phyloP scores from a whole-genome alignment of 768 basidiomycete genomes.

The Suillus fuscotomentosus region DNA sequence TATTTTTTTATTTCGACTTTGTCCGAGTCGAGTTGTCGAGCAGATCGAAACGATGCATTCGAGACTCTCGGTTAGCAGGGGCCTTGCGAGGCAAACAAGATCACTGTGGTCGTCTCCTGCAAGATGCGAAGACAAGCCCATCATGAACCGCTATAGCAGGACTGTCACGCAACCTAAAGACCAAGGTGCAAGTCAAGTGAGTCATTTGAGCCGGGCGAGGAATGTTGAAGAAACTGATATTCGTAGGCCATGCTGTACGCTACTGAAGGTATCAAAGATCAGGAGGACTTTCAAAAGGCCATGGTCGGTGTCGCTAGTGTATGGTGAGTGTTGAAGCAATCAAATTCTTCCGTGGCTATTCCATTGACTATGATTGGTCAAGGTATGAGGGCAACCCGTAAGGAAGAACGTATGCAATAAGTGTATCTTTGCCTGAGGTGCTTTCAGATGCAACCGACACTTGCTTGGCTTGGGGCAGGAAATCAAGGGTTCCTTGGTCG shows the following conservation, averaged over 20 bases:
- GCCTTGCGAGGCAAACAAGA: slow-evolving; percentile 27
- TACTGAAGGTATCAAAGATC: slow-evolving; percentile 83
- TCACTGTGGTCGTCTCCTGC: slow-evolving; percentile 36
- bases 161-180: slow-evolving; percentile 88
- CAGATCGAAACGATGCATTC: slow-evolving; percentile 19
- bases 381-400: slow-evolving; percentile 99
- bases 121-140: slow-evolving; percentile 38
- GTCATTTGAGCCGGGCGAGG: slow-evolving; percentile 4
- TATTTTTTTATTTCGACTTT: slow-evolving; percentile 9
- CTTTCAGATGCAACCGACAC: slow-evolving; percentile 87
- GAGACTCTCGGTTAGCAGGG: slow-evolving; percentile 11
- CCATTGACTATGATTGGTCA: slow-evolving; percentile 12
- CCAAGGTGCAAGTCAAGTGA: slow-evolving; percentile 92
- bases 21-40: slow-evolving; percentile 8
- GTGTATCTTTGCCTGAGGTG: slow-evolving; percentile 1
- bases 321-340: slow-evolving; percentile 58
- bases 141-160: slow-evolving; percentile 74
- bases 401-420: slow-evolving; percentile 30
- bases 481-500: slow-evolving; percentile 75
- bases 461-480: slow-evolving; percentile 85
- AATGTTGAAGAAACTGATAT: background rate
- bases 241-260: slow-evolving; percentile 95
- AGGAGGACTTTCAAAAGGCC: slow-evolving; percentile 88
- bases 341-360: slow-evolving; percentile 9
- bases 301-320: slow-evolving; percentile 98